Base-by-base conservation (phyloP, 2,329 filamentous ascomycete species). In the Talaromyces sp. region DNA sequence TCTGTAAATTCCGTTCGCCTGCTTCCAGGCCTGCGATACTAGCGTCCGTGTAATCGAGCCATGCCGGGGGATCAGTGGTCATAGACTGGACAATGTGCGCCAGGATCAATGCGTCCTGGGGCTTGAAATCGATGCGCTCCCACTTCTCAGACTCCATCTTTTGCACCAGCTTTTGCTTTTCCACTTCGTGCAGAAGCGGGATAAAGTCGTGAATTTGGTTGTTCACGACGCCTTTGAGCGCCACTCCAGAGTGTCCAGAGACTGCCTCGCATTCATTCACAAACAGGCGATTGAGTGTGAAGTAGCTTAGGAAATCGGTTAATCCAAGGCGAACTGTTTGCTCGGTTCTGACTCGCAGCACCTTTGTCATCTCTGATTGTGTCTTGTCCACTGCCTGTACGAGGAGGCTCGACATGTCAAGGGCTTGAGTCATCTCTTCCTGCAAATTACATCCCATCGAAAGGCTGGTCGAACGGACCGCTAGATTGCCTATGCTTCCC, bases 211-310 rank as follows among this genome's bases (percentile, higher is more conserved):
- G 79, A 63, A 87, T 86, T 62, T 87, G 84, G 40, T 77, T 80
- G 63, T 85, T 84, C 19, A 87, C 80, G 15, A 85, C 77, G 3
- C 77, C 81, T 66, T 85, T 86, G 41, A 87, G 70, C 7, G 80
- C 78, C 36, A 79, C 77, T 8, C 84, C 84, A 33, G 82, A 81
- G 55, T 82, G 76, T 2, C 84, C 84, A 50, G 83, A 86, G 7
- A 86, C 81, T 0, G 84, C 84, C 66, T 87, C 84, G 60, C 84
- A 87, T 65, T 87, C 84, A 61, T 87, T 84, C 2, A 84, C 83
- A 65, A 87, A 87, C 1, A 86, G 73, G 46, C 81, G 76, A 61
- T 86, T 86, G 45, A 87, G 75, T 0, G 78, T 82, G 66, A 86
- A 85, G 65, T 86, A 87, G 40, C 79, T 77, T 41, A 86, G 65